Conservation (phyloP, 1,284 basidiomycete genomes). For the Bjerkandera adusta region DNA sequence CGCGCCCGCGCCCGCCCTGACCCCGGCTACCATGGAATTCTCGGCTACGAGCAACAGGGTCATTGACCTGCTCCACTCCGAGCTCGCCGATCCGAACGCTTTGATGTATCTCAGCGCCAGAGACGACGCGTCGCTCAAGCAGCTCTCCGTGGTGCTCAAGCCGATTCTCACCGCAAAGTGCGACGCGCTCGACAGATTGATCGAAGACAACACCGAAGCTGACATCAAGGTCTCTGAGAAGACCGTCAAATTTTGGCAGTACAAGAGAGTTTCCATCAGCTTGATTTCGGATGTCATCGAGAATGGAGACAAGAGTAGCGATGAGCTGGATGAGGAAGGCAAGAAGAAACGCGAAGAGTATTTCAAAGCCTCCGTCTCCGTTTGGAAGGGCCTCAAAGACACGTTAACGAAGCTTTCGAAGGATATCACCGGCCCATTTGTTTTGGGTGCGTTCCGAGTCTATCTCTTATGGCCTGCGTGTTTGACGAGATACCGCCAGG, state of each 20-base stretch:
- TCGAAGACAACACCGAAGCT: conserved; percentile 47
- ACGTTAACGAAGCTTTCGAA: conserved; percentile 48
- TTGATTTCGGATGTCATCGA: conserved; percentile 43
- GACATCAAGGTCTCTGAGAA: conserved; percentile 56
- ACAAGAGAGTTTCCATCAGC: conserved; percentile 47
- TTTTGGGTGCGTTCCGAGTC: conserved; percentile 52
- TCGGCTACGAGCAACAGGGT: conserved; percentile 54
- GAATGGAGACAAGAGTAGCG: conserved; percentile 41
- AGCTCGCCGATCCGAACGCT: conserved; percentile 49
- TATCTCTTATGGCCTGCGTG: too few species aligned
- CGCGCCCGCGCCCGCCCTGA: conserved; percentile 73
- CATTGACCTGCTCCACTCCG: conserved; percentile 64
- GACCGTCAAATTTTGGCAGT: conserved; percentile 55
- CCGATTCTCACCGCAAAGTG: conserved; percentile 50
- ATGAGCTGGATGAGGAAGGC: conserved; percentile 33
- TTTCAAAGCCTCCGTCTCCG: conserved; percentile 30
- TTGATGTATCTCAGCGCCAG: conserved; percentile 52
- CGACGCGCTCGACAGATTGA: conserved; percentile 51
- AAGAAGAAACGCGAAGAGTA: conserved; percentile 34
- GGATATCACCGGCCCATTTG: conserved; percentile 69
- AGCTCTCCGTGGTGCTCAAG: conserved; percentile 37
- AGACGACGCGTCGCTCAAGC: conserved; percentile 42
- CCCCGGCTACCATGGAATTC: conserved; percentile 80
- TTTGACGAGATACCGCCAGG: too few species aligned
- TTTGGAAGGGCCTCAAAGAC: conserved; percentile 47